A percentile compares a stretch with the other conserved stretches of the same genome.
phyloP scores from a whole-genome alignment of 2,329 filamentous ascomycete genomes.

The Davidsoniella eucalypti region DNA sequence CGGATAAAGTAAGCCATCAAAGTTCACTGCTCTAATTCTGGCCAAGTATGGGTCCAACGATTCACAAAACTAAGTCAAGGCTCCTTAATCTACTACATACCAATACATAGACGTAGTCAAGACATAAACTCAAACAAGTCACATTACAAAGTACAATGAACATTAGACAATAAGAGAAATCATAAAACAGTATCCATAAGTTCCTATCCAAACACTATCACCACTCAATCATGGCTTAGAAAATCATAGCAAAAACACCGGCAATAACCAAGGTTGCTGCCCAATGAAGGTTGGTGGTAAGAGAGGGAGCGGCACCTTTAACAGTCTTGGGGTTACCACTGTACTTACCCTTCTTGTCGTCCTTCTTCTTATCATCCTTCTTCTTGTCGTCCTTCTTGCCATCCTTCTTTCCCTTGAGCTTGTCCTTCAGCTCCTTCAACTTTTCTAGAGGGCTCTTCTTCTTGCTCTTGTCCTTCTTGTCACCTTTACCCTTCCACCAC shows the following conservation, averaged over 20 bases:
- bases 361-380: conserved; percentile 4
- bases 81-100: too few species aligned
- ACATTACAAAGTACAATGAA: neutral
- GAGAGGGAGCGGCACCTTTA: conserved; percentile 8
- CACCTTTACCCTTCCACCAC: conserved; percentile 12
- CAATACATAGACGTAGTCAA: neutral
- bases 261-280: conserved; percentile 10
- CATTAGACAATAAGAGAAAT: too few species aligned
- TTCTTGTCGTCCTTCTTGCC: conserved; percentile 8
- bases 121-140: neutral
- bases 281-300: conserved; percentile 9
- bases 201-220: neutral
- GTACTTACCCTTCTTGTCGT: conserved; percentile 10
- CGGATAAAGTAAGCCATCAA: too few species aligned
- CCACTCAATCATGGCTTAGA: conserved; percentile 2
- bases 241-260: conserved; percentile 9
- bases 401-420: conserved; percentile 11
- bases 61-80: too few species aligned
- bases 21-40: too few species aligned
- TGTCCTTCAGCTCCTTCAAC: conserved; percentile 10
- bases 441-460: conserved; percentile 6
- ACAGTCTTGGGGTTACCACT: conserved; percentile 9
- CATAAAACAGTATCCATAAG: too few species aligned
- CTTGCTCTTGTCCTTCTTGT: conserved; percentile 9
- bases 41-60: too few species aligned